Base-by-base conservation (phyloP, 108 stramenopile genomes). In the Asterionellopsis glacialis region DNA sequence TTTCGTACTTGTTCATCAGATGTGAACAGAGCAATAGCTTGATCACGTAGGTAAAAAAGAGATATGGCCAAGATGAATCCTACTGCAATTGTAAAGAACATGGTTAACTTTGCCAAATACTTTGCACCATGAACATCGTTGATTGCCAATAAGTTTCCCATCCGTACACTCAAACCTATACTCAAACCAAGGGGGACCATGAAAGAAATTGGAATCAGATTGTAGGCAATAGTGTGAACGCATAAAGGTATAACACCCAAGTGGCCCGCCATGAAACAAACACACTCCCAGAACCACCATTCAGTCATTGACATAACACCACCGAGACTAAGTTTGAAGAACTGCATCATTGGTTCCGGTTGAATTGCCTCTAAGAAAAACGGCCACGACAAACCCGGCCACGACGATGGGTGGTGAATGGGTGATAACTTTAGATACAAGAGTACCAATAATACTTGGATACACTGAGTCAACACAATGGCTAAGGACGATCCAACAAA, bases 261-360 rank as follows among this genome's bases (percentile, higher is more conserved):
- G 7, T 57, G 51, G 10, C 80, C 80, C 11, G 65, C 73, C 25
- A 77, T 61, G 50, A 81, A 74, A 28, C 80, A 81, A 23, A 60
- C 55, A 27, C 26, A 51, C 27, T 77, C 75, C 73, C 75, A 81
- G 55, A 75, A 77, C 80, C 80, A 81, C 80, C 80, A 81, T 56
- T 81, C 80, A 13, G 42, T 27, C 9, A 81, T 57, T 52, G 63
- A n/a, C 15, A 77, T 27, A 4, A 81, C 72, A 23, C 80, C 80
- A 11, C 80, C 80, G 39, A 81, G 28, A 57, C 74, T 69, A 48
- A 80, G 51, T 10, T 61, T 67, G 0, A 74, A 15, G 54, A 65
- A 81, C 14, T 56, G 27, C 27, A 58, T n/a, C 63, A 74, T 50
- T 43, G 57, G 62, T 22, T 64, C 52, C 41, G 49, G 49, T 16